These are phyloP conservation scores for Laburnicola sp. DNA, from an alignment of 2,329 filamentous ascomycete species.

Conservation along the genomic window DNA sequence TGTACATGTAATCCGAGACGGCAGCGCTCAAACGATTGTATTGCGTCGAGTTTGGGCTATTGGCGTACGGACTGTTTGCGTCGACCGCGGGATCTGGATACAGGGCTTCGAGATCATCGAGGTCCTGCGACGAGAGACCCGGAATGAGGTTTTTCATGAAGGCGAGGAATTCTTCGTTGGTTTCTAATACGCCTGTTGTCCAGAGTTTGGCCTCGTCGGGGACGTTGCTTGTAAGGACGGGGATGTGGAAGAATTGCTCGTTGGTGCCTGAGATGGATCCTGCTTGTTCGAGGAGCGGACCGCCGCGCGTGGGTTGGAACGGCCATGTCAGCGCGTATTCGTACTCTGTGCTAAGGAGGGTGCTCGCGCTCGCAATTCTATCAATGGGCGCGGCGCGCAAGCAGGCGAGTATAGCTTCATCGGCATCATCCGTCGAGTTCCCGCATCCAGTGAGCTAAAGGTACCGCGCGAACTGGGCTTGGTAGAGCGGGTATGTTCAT, in stretches of 20 bases:
- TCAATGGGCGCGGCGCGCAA: slow-evolving; percentile 44
- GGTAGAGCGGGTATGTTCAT: slow-evolving; percentile 35
- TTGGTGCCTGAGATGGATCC: slow-evolving; percentile 42
- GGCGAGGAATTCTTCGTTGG: slow-evolving; percentile 42
- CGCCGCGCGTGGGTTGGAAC: slow-evolving; percentile 51
- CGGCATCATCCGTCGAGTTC: slow-evolving; percentile 23
- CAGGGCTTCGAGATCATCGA: slow-evolving; percentile 22
- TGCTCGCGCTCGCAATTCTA: slow-evolving; percentile 42
- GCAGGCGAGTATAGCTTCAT: slow-evolving; percentile 42
- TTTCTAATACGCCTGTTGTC: slow-evolving; percentile 28
- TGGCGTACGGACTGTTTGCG: slow-evolving; percentile 38
- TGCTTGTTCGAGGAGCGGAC: slow-evolving; percentile 49
- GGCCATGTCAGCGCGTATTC: slow-evolving; percentile 50
- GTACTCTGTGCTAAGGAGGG: slow-evolving; percentile 40
- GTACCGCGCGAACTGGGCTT: slow-evolving; percentile 27
- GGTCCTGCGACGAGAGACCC: slow-evolving; percentile 18
- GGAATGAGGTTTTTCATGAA: slow-evolving; percentile 28
- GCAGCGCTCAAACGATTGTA: slow-evolving; percentile 51
- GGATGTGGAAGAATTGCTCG: slow-evolving; percentile 29
- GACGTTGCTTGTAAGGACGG: slow-evolving; percentile 38
- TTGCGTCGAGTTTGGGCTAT: slow-evolving; percentile 50
- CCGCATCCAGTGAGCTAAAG: slow-evolving; percentile 24
- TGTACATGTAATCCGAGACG: slow-evolving; percentile 50
- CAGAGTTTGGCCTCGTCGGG: slow-evolving; percentile 37
- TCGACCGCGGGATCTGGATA: slow-evolving; percentile 31